A percentile compares a stretch with the other conserved stretches of the same genome.
Evolutionary conservation across 768 basidiomycete species (phyloP).

Genomic region (Agaricus blazei): DNA sequence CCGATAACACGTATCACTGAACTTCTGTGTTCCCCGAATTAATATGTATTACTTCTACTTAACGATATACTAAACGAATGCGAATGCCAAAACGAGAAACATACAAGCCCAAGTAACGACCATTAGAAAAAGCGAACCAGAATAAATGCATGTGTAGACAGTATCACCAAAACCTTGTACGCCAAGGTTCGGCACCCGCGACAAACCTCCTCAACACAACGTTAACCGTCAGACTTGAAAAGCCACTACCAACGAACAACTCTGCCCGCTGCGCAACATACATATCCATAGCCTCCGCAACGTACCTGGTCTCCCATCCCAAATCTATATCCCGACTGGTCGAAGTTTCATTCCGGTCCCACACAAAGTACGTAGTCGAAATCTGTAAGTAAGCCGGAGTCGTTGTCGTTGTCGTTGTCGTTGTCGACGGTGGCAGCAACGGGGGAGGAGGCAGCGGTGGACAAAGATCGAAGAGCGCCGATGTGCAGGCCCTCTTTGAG

Average conservation of each 20-base stretch:
- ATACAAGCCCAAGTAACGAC: too few relatives aligned
- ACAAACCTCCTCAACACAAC: slow-evolving; percentile 29
- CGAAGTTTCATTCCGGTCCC: slow-evolving; percentile 42
- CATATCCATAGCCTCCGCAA: slow-evolving; percentile 64
- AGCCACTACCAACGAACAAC: slow-evolving; percentile 31
- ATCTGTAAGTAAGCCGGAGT: background rate
- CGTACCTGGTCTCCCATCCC: slow-evolving; percentile 49
- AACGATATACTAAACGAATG: too few relatives aligned
- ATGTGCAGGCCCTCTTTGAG: slow-evolving; percentile 22
- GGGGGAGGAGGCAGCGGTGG: too few relatives aligned
- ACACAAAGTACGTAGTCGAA: slow-evolving; percentile 5
- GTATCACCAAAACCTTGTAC: slow-evolving; percentile 27
- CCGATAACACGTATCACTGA: too few relatives aligned
- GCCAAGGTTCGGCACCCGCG: slow-evolving; percentile 20
- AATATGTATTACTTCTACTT: too few relatives aligned
- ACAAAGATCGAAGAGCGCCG: background rate
- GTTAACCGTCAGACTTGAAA: slow-evolving; percentile 32
- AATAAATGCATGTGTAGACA: too few relatives aligned
- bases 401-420: too few relatives aligned
- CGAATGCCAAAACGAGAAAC: too few relatives aligned
- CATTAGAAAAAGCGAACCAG: too few relatives aligned
- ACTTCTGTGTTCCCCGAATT: too few relatives aligned
- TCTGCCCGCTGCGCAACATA: slow-evolving; percentile 57
- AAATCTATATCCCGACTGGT: slow-evolving; percentile 52
- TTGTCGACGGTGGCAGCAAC: too few relatives aligned